phyloP scores from a whole-genome alignment of 106 monocot genomes.

The Ottelia alismoides region DNA sequence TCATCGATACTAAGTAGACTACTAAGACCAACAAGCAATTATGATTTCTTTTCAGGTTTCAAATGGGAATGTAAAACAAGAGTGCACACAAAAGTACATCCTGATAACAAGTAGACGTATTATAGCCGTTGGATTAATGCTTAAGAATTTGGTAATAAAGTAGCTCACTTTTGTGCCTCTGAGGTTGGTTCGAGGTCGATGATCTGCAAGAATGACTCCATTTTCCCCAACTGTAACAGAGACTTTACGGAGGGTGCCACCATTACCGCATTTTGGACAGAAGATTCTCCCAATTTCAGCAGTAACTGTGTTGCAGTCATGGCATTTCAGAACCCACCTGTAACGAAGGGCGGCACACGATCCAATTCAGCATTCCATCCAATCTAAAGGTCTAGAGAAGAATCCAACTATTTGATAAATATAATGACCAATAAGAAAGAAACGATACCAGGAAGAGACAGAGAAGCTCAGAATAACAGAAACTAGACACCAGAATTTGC shows the following conservation, averaged over 20 bases:
- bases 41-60: background rate
- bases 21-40: too few relatives aligned
- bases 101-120: background rate
- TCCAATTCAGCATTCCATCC: too few relatives aligned
- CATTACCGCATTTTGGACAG: conserved; percentile 98
- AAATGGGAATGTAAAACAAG: background rate
- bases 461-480: too few relatives aligned
- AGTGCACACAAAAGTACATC: background rate
- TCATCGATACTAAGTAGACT: too few relatives aligned
- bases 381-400: background rate
- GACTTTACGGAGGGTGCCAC: conserved; percentile 89
- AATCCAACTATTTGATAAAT: background rate
- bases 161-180: conserved; percentile 81
- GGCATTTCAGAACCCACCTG: conserved; percentile 97
- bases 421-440: too few relatives aligned
- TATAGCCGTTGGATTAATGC: background rate
- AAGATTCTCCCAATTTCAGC: conserved; percentile 88
- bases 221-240: conserved; percentile 92
- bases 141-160: background rate
- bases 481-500: too few relatives aligned
- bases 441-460: too few relatives aligned
- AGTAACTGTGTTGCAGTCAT: conserved; percentile 89
- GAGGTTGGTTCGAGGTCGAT: conserved; percentile 62
- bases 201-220: conserved; percentile 67
- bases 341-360: background rate